Evolutionary conservation across 2,329 filamentous ascomycete species (phyloP).

Genomic region (Fusarium hostae): DNA sequence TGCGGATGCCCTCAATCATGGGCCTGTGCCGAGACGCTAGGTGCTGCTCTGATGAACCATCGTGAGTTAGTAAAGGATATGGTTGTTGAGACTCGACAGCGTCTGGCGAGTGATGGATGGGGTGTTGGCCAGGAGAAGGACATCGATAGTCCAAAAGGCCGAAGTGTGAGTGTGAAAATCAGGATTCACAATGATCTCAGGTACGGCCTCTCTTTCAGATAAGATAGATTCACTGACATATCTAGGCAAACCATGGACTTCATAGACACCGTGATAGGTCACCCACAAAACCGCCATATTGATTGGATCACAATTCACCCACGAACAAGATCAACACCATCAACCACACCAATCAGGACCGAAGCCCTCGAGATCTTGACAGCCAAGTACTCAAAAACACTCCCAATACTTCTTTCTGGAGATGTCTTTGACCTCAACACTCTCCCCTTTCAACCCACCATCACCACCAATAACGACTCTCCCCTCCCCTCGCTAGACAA

Average conservation of each 20-base stretch:
- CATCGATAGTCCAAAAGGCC: conserved; percentile 56
- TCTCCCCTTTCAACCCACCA: conserved; percentile 56
- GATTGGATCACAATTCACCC: conserved; percentile 79
- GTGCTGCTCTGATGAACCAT: conserved; percentile 75
- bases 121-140: conserved; percentile 58
- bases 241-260: conserved; percentile 68
- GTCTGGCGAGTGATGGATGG: conserved; percentile 65
- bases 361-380: conserved; percentile 69
- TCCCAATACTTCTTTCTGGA: conserved; percentile 75
- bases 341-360: conserved; percentile 69
- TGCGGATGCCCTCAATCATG: conserved; percentile 79
- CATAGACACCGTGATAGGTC: conserved; percentile 69
- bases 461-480: conserved; percentile 40
- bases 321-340: conserved; percentile 69
- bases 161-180: conserved; percentile 77
- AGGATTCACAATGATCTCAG: conserved; percentile 73
- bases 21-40: conserved; percentile 75
- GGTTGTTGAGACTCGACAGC: conserved; percentile 65
- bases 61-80: conserved; percentile 74
- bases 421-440: conserved; percentile 70
- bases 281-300: conserved; percentile 61
- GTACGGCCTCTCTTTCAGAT: conserved; percentile 41
- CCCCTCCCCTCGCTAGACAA: conserved; percentile 43
- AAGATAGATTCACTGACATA: not conserved
- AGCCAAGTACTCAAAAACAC: conserved; percentile 60